Percentiles rank a stretch among this genome's conserved stretches.
phyloP scores from a whole-genome alignment of 805 yeast genomes.

The Saccharomycodes ludwigii region DNA sequence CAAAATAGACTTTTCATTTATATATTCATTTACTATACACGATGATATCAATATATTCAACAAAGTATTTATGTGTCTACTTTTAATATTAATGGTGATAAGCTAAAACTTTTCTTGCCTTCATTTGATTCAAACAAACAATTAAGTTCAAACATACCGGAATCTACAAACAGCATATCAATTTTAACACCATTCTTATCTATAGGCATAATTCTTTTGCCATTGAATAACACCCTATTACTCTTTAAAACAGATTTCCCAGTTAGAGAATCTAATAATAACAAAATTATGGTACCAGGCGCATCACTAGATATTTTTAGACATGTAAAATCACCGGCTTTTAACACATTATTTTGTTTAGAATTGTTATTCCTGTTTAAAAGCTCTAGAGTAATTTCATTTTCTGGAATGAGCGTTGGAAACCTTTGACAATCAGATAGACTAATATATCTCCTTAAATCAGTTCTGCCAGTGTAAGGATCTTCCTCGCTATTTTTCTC shows the following conservation, averaged over 20 bases:
- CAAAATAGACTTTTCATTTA: no score
- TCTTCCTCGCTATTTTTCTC: slow-evolving; percentile 16
- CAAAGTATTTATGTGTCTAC: no score
- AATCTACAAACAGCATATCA: slow-evolving; percentile 1
- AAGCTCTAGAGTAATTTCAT: background rate
- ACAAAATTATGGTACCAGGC: slow-evolving; percentile 3
- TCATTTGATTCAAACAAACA: slow-evolving; percentile 4
- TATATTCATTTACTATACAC: no score
- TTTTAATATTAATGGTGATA: no score
- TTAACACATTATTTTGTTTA: no score
- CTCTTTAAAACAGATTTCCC: slow-evolving; percentile 3
- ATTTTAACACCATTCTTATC: background rate
- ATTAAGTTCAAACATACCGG: slow-evolving; percentile 6
- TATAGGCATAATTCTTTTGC: slow-evolving; percentile 4
- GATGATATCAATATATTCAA: no score
- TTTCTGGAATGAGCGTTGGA: slow-evolving; percentile 3
- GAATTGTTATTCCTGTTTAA: background rate
- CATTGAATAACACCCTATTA: slow-evolving; percentile 4
- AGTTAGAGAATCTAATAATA: slow-evolving; percentile 5
- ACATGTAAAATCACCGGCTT: no score
- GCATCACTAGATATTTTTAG: no score
- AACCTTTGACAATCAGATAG: slow-evolving; percentile 6
- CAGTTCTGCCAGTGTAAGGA: slow-evolving; percentile 41
- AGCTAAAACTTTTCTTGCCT: no score
- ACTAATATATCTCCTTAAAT: slow-evolving; percentile 36